Evolutionary conservation across 2,329 filamentous ascomycete species (phyloP).

Genomic region (Fusarium duplospermum): DNA sequence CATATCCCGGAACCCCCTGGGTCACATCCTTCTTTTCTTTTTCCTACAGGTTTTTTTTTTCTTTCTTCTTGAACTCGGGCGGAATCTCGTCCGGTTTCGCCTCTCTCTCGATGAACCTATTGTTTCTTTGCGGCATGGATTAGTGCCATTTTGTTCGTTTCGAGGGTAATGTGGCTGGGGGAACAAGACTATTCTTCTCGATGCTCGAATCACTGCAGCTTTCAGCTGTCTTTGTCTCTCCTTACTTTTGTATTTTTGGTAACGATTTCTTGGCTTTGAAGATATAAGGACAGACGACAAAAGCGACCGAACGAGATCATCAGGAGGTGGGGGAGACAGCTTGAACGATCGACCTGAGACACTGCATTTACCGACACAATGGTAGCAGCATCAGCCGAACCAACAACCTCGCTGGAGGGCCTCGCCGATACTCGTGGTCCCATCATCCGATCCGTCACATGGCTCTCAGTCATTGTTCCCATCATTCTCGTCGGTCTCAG

Average conservation of each 20-base stretch:
- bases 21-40: not conserved
- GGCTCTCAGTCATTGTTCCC: conserved; percentile 24
- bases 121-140: not conserved
- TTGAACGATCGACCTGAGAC: not conserved
- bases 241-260: not conserved
- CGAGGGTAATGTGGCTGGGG: not conserved
- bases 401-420: conserved; percentile 17
- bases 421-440: conserved; percentile 22
- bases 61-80: not conserved
- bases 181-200: not conserved
- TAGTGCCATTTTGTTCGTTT: not conserved
- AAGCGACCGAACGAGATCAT: not conserved
- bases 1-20: not conserved
- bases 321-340: not conserved
- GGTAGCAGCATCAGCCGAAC: not conserved
- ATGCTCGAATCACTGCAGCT: not conserved
- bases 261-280: not conserved
- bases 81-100: not conserved
- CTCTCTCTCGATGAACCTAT: not conserved
- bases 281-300: conserved; percentile 7
- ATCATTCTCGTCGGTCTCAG: conserved; percentile 15
- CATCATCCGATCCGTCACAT: conserved; percentile 24
- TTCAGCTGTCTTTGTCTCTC: not conserved
- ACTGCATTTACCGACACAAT: not conserved
- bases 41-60: not conserved